phyloP scores from a whole-genome alignment of 140 eudicot species.

The Anethum foeniculum region DNA sequence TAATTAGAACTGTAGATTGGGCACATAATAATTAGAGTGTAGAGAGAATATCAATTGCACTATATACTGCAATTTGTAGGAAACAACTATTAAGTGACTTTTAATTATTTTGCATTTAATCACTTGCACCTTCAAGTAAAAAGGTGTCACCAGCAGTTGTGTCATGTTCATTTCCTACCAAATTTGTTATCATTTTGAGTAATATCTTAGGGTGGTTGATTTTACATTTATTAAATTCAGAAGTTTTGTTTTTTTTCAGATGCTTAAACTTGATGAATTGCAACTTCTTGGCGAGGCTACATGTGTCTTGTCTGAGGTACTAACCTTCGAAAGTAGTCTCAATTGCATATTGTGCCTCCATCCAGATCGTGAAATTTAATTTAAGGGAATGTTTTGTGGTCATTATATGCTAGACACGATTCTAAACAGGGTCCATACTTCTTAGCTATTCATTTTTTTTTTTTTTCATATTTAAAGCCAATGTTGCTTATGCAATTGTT shows the following conservation, averaged over 20 bases:
- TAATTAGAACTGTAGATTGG: not conserved
- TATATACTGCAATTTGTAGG: not conserved
- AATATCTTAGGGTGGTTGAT: not conserved
- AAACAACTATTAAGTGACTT: not conserved
- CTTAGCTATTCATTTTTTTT: not conserved
- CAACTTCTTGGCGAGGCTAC: slow-evolving; percentile 84
- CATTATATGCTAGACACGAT: not conserved
- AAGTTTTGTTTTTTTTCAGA: slow-evolving; percentile 33
- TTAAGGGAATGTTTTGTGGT: not conserved
- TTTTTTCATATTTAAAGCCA: not conserved
- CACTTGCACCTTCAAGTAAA: not conserved
- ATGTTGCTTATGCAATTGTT: not conserved
- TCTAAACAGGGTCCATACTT: not conserved
- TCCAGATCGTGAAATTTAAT: not conserved
- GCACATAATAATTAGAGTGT: not conserved
- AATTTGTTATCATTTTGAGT: not conserved
- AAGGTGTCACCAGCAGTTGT: not conserved
- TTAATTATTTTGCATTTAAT: not conserved
- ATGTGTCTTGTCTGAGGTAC: slow-evolving; percentile 72
- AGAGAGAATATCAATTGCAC: not conserved
- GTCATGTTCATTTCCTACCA: not conserved
- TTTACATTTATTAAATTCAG: slow-evolving; percentile 1
- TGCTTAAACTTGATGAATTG: slow-evolving; percentile 87
- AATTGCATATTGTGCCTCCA: not conserved
- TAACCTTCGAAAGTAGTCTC: not conserved